Percentiles rank a stretch among this genome's conserved stretches.
These are phyloP conservation scores for Bacterosira constricta DNA, from an alignment of 108 stramenopile genomes.

Conservation along the genomic window DNA sequence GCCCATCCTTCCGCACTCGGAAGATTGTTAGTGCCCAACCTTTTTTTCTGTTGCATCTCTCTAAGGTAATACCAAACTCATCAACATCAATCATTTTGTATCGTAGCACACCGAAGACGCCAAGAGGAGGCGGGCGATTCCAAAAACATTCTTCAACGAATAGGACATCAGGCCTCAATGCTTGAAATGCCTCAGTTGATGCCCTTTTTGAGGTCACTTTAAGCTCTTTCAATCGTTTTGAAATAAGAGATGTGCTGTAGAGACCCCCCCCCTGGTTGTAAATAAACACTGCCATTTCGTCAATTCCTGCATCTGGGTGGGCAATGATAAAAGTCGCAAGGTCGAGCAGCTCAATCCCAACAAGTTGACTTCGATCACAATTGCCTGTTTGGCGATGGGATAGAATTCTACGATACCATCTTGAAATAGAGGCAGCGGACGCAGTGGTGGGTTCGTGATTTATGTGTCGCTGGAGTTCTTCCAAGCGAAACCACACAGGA, in stretches of 20 bases:
- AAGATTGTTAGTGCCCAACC: not conserved
- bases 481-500: not conserved
- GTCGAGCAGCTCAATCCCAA: not conserved
- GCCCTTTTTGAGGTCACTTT: not conserved
- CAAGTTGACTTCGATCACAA: not conserved
- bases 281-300: slow-evolving; percentile 3
- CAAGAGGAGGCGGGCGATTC: not conserved
- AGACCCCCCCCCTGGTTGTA: slow-evolving; percentile 24
- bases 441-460: not conserved
- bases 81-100: slow-evolving; percentile 21
- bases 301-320: not conserved
- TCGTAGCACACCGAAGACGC: slow-evolving; percentile 1
- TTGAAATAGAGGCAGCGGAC: not conserved
- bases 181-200: slow-evolving; percentile 26
- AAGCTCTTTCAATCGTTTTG: slow-evolving; percentile 4
- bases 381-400: slow-evolving; percentile 1
- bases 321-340: slow-evolving; percentile 2
- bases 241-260: not conserved
- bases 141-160: not conserved
- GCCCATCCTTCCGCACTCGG: slow-evolving; percentile 13
- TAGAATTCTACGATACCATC: not conserved
- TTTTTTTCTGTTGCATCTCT: slow-evolving; percentile 9
- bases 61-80: slow-evolving; percentile 20
- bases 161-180: not conserved
- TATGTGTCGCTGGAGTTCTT: not conserved